These are phyloP conservation scores for Blastobotrys parvus DNA, from an alignment of 805 yeast genomes.

Conservation along the genomic window DNA sequence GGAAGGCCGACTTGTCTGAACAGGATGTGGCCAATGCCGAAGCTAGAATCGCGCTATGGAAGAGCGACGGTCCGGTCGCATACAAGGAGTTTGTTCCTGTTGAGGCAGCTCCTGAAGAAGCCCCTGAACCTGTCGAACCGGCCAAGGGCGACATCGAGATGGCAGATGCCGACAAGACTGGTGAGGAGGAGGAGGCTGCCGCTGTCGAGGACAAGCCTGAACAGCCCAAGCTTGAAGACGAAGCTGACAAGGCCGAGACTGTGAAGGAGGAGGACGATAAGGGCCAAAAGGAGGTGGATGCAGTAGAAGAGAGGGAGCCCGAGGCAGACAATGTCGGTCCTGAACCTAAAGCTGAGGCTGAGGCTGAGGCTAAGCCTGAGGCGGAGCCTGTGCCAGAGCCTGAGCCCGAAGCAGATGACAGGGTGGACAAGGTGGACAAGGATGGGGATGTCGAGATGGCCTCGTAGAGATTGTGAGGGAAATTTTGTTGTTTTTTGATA, in stretches of 20 bases:
- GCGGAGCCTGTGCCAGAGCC: slow-evolving; percentile 7
- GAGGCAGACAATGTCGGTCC: slow-evolving; percentile 1
- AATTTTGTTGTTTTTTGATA: background rate
- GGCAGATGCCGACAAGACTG: slow-evolving; percentile 7
- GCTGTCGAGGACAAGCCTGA: slow-evolving; percentile 13
- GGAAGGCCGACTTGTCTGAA: slow-evolving; percentile 42
- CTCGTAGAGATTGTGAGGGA: background rate
- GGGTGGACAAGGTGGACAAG: slow-evolving; percentile 11
- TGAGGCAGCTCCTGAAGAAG: slow-evolving; percentile 5
- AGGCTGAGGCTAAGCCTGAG: slow-evolving; percentile 8
- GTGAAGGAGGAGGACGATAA: background rate
- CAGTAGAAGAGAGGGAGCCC: background rate
- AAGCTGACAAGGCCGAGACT: background rate
- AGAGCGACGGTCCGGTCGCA: slow-evolving; percentile 20
- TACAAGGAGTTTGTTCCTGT: slow-evolving; percentile 5
- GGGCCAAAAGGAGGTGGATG: background rate
- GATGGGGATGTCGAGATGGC: slow-evolving; percentile 30
- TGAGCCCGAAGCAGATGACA: slow-evolving; percentile 8
- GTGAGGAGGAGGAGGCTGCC: slow-evolving; percentile 6
- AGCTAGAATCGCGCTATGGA: slow-evolving; percentile 18
- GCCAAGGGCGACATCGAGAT: slow-evolving; percentile 8
- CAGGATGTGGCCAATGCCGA: slow-evolving; percentile 27
- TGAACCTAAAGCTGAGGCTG: slow-evolving; percentile 8
- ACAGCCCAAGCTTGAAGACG: background rate
- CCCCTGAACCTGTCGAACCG: slow-evolving; percentile 7